A percentile compares a stretch with the other conserved stretches of the same genome.
Conservation (phyloP, 805 yeast species). For the Teunomyces pallodes region DNA sequence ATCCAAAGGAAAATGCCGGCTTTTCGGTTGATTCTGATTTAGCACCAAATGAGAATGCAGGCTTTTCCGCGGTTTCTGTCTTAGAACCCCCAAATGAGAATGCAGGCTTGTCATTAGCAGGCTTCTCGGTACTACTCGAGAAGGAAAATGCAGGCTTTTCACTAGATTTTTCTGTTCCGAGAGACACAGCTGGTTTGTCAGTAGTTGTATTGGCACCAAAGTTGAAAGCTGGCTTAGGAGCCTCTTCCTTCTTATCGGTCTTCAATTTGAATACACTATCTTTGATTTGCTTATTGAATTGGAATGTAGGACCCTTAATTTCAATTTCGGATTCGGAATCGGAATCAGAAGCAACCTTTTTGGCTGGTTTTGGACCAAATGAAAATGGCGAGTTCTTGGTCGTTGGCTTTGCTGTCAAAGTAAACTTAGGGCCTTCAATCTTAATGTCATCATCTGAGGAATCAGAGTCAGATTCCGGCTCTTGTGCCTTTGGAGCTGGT, state of each 20-base stretch:
- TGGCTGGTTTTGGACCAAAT: slow-evolving; percentile 31
- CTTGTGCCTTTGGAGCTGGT: neutral
- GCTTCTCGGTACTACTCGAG: neutral
- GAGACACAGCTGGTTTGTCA: neutral
- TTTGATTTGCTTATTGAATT: slow-evolving; percentile 34
- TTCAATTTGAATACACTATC: slow-evolving; percentile 31
- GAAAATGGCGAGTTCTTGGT: slow-evolving; percentile 37
- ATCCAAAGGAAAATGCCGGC: slow-evolving; percentile 37
- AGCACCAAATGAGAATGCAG: slow-evolving; percentile 1
- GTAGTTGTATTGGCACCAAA: slow-evolving; percentile 2
- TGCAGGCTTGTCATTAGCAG: slow-evolving; percentile 13
- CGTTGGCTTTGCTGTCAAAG: slow-evolving; percentile 23
- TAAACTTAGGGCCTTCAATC: slow-evolving; percentile 38
- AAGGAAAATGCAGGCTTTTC: slow-evolving; percentile 4
- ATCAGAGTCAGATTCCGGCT: slow-evolving; percentile 13
- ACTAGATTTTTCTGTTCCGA: slow-evolving; percentile 4
- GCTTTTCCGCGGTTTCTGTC: neutral
- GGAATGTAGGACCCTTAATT: slow-evolving; percentile 72
- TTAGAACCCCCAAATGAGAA: slow-evolving; percentile 9
- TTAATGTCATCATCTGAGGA: slow-evolving; percentile 26
- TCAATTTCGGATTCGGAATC: slow-evolving; percentile 63
- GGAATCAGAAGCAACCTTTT: slow-evolving; percentile 36
- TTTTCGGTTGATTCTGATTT: slow-evolving; percentile 20
- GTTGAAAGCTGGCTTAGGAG: neutral
- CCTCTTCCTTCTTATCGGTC: slow-evolving; percentile 1